A percentile compares a stretch with the other conserved stretches of the same genome.
phyloP scores from a whole-genome alignment of 1,284 basidiomycete species.

The Cryptococcus sp. region DNA sequence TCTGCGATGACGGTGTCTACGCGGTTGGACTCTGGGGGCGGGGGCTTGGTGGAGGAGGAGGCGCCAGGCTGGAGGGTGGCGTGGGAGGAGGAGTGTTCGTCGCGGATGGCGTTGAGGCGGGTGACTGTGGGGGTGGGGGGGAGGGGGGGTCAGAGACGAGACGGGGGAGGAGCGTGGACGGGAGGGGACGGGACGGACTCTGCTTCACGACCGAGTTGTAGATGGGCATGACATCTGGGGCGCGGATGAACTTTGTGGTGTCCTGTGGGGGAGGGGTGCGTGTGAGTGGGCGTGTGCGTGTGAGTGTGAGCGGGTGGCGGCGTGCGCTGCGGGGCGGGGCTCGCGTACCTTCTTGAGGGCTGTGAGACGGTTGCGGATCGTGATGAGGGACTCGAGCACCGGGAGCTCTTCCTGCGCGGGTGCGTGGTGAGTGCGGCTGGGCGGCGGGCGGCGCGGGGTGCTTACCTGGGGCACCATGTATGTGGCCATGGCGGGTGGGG shows the following conservation, averaged over 20 bases:
- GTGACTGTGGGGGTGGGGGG: conserved; percentile 61
- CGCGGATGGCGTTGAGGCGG: conserved; percentile 84
- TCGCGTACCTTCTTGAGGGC: conserved; percentile 56
- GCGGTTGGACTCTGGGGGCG: conserved; percentile 69
- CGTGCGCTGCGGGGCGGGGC: no score
- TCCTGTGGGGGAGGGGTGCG: conserved; percentile 93
- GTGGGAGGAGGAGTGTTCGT: conserved; percentile 50
- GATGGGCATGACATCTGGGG: conserved; percentile 87
- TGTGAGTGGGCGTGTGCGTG: conserved; percentile 62
- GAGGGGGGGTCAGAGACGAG: background rate
- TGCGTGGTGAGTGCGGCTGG: conserved; percentile 2
- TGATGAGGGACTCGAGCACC: conserved; percentile 92
- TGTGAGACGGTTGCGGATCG: conserved; percentile 76
- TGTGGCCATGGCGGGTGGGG: conserved; percentile 21
- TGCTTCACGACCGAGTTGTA: conserved; percentile 95
- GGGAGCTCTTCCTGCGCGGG: conserved; percentile 62
- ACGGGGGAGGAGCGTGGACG: background rate
- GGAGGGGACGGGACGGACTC: conserved; percentile 55
- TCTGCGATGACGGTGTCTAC: conserved; percentile 89
- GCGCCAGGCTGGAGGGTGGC: conserved; percentile 21
- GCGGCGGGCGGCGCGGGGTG: background rate
- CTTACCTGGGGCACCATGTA: conserved; percentile 49
- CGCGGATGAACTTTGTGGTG: conserved; percentile 79
- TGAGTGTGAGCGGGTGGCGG: no score
- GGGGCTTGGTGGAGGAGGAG: conserved; percentile 19